Base-by-base conservation (phyloP, 345 rosid genomes). In the Eucalyptus melliodora region DNA sequence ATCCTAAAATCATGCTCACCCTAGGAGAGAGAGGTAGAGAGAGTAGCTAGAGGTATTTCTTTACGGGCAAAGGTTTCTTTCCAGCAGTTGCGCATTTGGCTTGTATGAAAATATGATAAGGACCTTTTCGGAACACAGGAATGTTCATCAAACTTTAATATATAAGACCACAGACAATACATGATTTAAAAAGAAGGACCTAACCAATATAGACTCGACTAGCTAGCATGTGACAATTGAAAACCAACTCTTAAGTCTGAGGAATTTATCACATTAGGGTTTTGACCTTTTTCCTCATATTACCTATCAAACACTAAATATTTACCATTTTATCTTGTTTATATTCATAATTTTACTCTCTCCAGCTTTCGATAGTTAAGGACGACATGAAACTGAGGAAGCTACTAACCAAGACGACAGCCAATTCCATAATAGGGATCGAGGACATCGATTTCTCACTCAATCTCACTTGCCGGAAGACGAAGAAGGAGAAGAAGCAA, bases 361-460 rank as follows among this genome's bases (percentile, higher is more conserved):
- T 88, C 44, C 67, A 88, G 31, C 50, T 88, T 37, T 40, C 72
- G 21, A 65, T 65, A n/a, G 89, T 80, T 14, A 77, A 88, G 87
- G 89, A 80, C 51, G 40, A 81, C 72, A 88, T 34, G 47, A 86
- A 88, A 72, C 87, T 88, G 86, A 80, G 69, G 67, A 88, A 56
- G 72, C 89, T 88, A 13, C 72, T 88, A 23, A 40, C 40, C 53
- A 62, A 88, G 86, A 81, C 30, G 9, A 23, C 62, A 24, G 62
- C 1, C 5, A 56, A 56, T 56, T 56, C 62, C 87, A 49, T 88
- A 69, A 26, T 88, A 27, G 89, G 53, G 72, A 88, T 37, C 15
- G 72, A 88, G 89, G 90, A 89, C 31, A 89, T 82, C 30, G 91
- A 91, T 50, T 91, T 90, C 85, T 90, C 90, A 5, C 87, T 90